Base-by-base conservation (phyloP, 2,329 filamentous ascomycete genomes). In the Camptophora hylomeconis region DNA sequence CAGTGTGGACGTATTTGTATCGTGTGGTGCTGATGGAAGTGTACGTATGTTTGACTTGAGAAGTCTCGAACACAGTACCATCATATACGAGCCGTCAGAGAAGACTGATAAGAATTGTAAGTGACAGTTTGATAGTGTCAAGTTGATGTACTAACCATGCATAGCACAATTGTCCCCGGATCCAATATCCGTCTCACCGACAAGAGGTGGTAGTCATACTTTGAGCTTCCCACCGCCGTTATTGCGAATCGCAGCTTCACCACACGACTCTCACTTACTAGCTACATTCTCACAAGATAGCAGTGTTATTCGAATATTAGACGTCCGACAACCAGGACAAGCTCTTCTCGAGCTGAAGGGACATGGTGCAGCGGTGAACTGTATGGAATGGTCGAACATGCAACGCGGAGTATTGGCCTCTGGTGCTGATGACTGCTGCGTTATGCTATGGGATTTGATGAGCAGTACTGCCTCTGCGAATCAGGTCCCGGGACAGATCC, bases 1-100 rank as follows among this genome's bases (percentile, higher is more conserved):
- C 44, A 94, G 84, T 45, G 83, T 93, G n/a, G 89, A 98, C 48
- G 86, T 95, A 2, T 98, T 98, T 53, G 89, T 95, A 17, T 93
- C 83, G 53, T 98, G 89, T 53, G 89, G 89, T 28, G 87, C 92
- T 32, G 89, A 98, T 51, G 89, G 89, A 20, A 95, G 87, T 53
- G 89, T 98, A 15, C 75, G 89, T 45, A 98, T 98, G 89, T 98
- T 98, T 56, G 89, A 98, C 55, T 64, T 98, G 37, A 74, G 89
- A 49, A 95, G 87, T 53, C 61, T 98, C 30, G 89, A 98, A 52
- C 89, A 98, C 54, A 94, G 86, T 42, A 98, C 89, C 28, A 98
- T 98, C 52, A 98, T 98, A 40, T 98, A 98, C 53, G 89, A 98
- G 55, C 89, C 89, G 4, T 87, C 82, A 0, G 80, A 84, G 42